These are phyloP conservation scores for Helianthus tuberosus DNA, from an alignment of 129 eudicot genomes.

Conservation along the genomic window DNA sequence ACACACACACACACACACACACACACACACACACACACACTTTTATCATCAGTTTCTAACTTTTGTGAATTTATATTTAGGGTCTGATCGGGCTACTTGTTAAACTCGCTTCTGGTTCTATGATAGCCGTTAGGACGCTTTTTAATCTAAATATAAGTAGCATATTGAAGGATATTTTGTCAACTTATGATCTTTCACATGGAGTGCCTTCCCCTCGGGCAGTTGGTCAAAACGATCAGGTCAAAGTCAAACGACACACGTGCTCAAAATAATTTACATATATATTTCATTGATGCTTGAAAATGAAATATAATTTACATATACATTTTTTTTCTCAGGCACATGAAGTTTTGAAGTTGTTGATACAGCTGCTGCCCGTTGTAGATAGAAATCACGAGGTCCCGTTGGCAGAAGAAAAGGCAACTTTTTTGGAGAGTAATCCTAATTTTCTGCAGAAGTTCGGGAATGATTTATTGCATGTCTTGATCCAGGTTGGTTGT, in stretches of 20 bases:
- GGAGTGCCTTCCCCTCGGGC: slow-evolving; percentile 59
- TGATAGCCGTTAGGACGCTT: slow-evolving; percentile 65
- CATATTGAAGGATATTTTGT: slow-evolving; percentile 64
- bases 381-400: slow-evolving; percentile 46
- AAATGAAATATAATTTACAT: not conserved
- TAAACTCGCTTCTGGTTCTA: slow-evolving; percentile 84
- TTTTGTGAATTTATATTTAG: slow-evolving; percentile 38
- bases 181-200: slow-evolving; percentile 57
- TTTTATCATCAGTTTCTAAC: not conserved
- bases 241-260: slow-evolving; percentile 32
- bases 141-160: slow-evolving; percentile 78
- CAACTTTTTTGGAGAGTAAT: slow-evolving; percentile 51
- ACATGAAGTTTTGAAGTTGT: slow-evolving; percentile 80
- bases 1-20: no score
- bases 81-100: slow-evolving; percentile 83
- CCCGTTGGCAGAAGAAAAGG: slow-evolving; percentile 48
- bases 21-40: not conserved
- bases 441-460: slow-evolving; percentile 71
- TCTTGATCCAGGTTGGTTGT: slow-evolving; percentile 68
- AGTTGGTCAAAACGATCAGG: slow-evolving; percentile 70
- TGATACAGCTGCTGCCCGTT: slow-evolving; percentile 81
- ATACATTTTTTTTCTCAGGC: slow-evolving; percentile 40
- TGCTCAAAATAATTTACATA: slow-evolving; percentile 5
- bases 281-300: not conserved
- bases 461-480: slow-evolving; percentile 73